These are phyloP conservation scores for Colletotrichum sidae DNA, from an alignment of 2,329 filamentous ascomycete genomes.

Conservation along the genomic window DNA sequence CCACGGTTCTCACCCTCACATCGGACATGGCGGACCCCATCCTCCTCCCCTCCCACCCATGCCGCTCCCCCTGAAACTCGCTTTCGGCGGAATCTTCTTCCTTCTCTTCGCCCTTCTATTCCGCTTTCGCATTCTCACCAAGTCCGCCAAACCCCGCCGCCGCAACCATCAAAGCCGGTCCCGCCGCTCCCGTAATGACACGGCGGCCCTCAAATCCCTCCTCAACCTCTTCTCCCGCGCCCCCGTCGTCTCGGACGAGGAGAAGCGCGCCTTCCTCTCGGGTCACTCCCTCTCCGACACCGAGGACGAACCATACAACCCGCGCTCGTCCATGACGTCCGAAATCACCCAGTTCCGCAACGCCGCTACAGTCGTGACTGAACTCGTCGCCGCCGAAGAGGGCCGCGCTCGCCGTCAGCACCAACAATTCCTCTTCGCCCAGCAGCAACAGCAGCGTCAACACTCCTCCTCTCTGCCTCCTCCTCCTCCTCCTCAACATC, in stretches of 20 bases:
- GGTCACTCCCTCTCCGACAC: slow-evolving; percentile 26
- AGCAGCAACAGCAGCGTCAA: slow-evolving; percentile 38
- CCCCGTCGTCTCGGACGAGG: slow-evolving; percentile 47
- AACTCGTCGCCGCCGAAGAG: slow-evolving; percentile 59
- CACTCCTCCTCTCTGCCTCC: slow-evolving; percentile 9
- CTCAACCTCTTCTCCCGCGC: slow-evolving; percentile 31
- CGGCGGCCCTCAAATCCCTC: slow-evolving; percentile 42
- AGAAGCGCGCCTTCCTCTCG: slow-evolving; percentile 50
- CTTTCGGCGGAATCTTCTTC: slow-evolving; percentile 39
- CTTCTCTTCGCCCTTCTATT: slow-evolving; percentile 42
- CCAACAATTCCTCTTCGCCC: slow-evolving; percentile 33
- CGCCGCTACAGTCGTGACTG: slow-evolving; percentile 58
- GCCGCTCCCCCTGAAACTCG: slow-evolving; percentile 42
- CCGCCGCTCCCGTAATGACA: slow-evolving; percentile 39
- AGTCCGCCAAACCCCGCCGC: slow-evolving; percentile 28
- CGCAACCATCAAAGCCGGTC: slow-evolving; percentile 42
- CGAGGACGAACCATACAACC: slow-evolving; percentile 31
- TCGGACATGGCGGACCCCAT: slow-evolving; percentile 11
- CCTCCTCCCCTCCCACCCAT: slow-evolving; percentile 33
- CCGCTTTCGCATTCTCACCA: slow-evolving; percentile 41
- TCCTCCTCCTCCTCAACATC: slow-evolving; percentile 36
- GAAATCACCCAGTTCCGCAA: slow-evolving; percentile 61
- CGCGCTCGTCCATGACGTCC: slow-evolving; percentile 56
- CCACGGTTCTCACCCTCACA: slow-evolving; percentile 21
- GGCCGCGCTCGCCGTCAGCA: slow-evolving; percentile 39